Evolutionary conservation across 2,329 filamentous ascomycete genomes (phyloP).

Genomic region (Cryphonectria parasitica): DNA sequence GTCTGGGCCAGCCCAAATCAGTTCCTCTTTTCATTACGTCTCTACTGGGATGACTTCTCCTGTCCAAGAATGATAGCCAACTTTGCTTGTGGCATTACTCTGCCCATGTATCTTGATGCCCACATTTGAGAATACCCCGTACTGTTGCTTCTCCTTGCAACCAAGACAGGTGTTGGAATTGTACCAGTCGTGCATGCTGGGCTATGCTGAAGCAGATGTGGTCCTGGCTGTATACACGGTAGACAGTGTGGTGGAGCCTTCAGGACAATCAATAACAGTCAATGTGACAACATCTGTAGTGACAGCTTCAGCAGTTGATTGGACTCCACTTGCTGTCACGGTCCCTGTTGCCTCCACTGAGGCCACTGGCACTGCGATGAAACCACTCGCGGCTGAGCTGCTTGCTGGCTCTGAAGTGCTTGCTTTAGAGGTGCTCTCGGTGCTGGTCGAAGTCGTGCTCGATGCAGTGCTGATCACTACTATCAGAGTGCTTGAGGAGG

Average conservation of each 20-base stretch:
- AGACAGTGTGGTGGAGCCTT: neutral
- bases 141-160: neutral
- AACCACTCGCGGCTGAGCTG: neutral
- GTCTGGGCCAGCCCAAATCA: neutral
- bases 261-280: neutral
- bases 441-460: neutral
- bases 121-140: neutral
- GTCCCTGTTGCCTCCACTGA: neutral
- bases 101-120: neutral
- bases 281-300: neutral
- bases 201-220: neutral
- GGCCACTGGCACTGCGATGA: neutral
- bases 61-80: neutral
- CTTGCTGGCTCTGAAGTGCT: slow-evolving; percentile 3
- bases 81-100: neutral
- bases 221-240: slow-evolving; percentile 1
- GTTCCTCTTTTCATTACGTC: neutral
- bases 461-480: neutral
- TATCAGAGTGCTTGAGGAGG: neutral
- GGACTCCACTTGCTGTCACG: neutral
- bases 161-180: neutral
- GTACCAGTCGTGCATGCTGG: neutral
- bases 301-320: neutral
- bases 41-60: neutral
- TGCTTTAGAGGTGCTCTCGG: neutral